A percentile compares a stretch with the other conserved stretches of the same genome.
Evolutionary conservation across 2,329 filamentous ascomycete species (phyloP).

Genomic region (Aspergillus unguis): DNA sequence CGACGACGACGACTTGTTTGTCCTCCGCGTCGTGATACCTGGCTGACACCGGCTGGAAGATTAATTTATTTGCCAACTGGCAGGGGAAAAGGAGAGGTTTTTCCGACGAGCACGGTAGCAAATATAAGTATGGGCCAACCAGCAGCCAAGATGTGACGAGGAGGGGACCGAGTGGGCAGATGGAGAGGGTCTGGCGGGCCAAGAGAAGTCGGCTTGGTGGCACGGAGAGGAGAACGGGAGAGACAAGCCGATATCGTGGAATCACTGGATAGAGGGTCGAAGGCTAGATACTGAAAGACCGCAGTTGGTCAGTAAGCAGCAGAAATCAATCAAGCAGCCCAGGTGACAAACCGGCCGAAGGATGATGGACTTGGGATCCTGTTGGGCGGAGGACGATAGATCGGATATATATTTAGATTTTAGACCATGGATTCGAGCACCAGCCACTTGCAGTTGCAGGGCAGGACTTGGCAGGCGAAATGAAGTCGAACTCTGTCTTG

Average conservation of each 20-base stretch:
- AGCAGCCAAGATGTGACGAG: constrained; percentile 10
- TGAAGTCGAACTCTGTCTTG: background rate
- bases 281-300: background rate
- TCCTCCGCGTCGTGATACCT: constrained; percentile 6
- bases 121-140: constrained; percentile 12
- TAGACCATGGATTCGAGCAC: constrained; percentile 9
- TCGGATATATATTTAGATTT: constrained; percentile 26
- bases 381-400: constrained; percentile 19
- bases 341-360: constrained; percentile 10
- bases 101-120: constrained; percentile 3
- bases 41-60: constrained; percentile 11
- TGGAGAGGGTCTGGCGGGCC: constrained; percentile 5
- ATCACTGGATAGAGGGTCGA: constrained; percentile 5
- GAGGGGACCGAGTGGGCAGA: constrained; percentile 7
- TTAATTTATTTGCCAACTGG: constrained; percentile 9
- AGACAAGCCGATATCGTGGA: constrained; percentile 2
- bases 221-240: background rate
- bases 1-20: constrained; percentile 5
- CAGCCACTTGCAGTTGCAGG: constrained; percentile 8
- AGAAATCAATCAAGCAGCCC: constrained; percentile 8
- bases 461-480: constrained; percentile 8
- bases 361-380: constrained; percentile 8
- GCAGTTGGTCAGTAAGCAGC: background rate
- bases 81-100: constrained; percentile 1
- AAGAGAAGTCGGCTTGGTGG: constrained; percentile 4